A percentile compares a stretch with the other conserved stretches of the same genome.
phyloP scores from a whole-genome alignment of 2,329 filamentous ascomycete genomes.

The Intubia oerlemansii region DNA sequence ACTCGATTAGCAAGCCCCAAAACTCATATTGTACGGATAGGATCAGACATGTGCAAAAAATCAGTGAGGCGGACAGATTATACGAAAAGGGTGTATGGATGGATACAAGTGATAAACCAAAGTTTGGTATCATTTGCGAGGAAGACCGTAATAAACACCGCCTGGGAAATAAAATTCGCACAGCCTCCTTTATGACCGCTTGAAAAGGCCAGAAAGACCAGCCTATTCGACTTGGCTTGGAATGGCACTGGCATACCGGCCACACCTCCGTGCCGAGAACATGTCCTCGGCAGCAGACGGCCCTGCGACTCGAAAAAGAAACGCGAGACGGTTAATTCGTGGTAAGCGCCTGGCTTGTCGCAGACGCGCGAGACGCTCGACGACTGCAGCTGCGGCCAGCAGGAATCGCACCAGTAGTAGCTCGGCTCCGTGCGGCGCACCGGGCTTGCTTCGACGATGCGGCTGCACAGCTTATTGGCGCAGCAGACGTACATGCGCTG shows the following conservation, averaged over 20 bases:
- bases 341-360: slow-evolving; percentile 8
- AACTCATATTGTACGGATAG: too few relatives aligned
- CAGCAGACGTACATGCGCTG: slow-evolving; percentile 12
- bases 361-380: slow-evolving; percentile 10
- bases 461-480: slow-evolving; percentile 18
- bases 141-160: too few relatives aligned
- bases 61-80: too few relatives aligned
- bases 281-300: slow-evolving; percentile 8
- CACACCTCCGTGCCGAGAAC: slow-evolving; percentile 6
- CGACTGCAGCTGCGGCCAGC: slow-evolving; percentile 13
- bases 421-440: slow-evolving; percentile 10
- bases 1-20: too few relatives aligned
- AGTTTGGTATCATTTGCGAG: too few relatives aligned
- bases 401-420: slow-evolving; percentile 13
- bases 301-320: slow-evolving; percentile 18
- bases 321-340: slow-evolving; percentile 13
- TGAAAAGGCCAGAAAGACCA: slow-evolving; percentile 1
- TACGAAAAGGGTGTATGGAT: too few relatives aligned
- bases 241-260: slow-evolving; percentile 1
- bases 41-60: too few relatives aligned
- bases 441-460: slow-evolving; percentile 11
- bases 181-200: too few relatives aligned
- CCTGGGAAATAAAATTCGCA: too few relatives aligned
- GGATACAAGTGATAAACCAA: too few relatives aligned
- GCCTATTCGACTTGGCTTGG: neutral